phyloP scores from a whole-genome alignment of 169 alveolate species.

The Eimeria praecox region DNA sequence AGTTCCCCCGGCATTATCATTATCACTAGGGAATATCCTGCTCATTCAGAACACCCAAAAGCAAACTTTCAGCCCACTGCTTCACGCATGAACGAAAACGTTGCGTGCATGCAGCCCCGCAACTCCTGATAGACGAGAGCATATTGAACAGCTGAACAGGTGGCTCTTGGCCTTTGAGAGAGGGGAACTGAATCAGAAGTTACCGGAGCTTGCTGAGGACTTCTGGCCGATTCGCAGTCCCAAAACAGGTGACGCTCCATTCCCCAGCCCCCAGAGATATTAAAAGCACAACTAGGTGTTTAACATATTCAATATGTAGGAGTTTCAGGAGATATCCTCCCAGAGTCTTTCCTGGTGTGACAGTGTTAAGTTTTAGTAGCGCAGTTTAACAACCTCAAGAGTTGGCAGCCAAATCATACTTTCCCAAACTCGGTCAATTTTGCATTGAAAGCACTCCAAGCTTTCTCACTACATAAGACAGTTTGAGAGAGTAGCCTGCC shows the following conservation, averaged over 20 bases:
- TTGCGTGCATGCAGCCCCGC: conserved; percentile 57
- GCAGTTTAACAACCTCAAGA: neutral
- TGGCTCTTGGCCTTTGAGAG: conserved; percentile 16
- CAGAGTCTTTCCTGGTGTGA: neutral
- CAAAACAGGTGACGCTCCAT: neutral
- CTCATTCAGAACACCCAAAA: neutral
- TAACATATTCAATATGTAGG: neutral
- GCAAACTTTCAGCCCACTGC: neutral
- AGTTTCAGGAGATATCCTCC: neutral
- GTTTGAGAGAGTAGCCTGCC: neutral
- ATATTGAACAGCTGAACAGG: conserved; percentile 19
- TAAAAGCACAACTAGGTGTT: neutral
- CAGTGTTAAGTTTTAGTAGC: neutral
- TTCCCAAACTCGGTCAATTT: neutral
- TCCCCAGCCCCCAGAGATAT: neutral
- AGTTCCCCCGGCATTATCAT: neutral
- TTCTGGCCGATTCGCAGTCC: conserved; percentile 5
- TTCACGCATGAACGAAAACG: too few species aligned
- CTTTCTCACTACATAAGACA: neutral
- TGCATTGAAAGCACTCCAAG: neutral
- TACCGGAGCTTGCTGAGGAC: conserved; percentile 42
- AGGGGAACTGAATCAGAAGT: neutral
- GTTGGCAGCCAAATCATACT: neutral
- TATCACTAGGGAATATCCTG: neutral
- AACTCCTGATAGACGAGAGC: conserved; percentile 49